Percentiles rank a stretch among this genome's conserved stretches.
phyloP scores from a whole-genome alignment of 108 stramenopile genomes.

The Conticribra guillardii region DNA sequence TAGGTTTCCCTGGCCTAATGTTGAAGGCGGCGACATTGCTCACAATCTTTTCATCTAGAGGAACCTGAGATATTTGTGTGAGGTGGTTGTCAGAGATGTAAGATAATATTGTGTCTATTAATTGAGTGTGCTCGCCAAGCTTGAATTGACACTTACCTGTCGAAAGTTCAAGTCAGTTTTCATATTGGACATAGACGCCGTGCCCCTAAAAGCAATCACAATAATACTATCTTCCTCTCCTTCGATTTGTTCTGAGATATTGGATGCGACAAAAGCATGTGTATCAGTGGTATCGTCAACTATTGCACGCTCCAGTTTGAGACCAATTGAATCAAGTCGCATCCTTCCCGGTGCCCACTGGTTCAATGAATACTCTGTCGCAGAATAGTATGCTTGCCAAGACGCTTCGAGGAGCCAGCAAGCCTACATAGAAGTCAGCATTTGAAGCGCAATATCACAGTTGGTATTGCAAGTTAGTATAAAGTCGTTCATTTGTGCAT shows the following conservation, averaged over 20 bases:
- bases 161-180: slow-evolving; percentile 77
- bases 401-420: slow-evolving; percentile 87
- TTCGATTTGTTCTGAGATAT: slow-evolving; percentile 66
- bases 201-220: slow-evolving; percentile 91
- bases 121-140: background rate
- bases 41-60: slow-evolving; percentile 66
- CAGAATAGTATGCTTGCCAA: slow-evolving; percentile 92
- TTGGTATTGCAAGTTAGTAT: no score
- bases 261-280: slow-evolving; percentile 74
- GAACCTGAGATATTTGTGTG: slow-evolving; percentile 47
- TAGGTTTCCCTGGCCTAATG: slow-evolving; percentile 46
- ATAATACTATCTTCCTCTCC: slow-evolving; percentile 89
- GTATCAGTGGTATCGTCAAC: slow-evolving; percentile 77
- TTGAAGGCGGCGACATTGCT: slow-evolving; percentile 58
- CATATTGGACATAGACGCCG: slow-evolving; percentile 76
- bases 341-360: slow-evolving; percentile 68
- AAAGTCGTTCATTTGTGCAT: no score
- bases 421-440: no score
- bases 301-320: slow-evolving; percentile 74
- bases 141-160: slow-evolving; percentile 44
- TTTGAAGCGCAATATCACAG: no score
- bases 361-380: slow-evolving; percentile 51
- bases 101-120: background rate
- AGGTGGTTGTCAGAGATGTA: background rate
- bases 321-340: slow-evolving; percentile 74